Evolutionary conservation across 2,329 filamentous ascomycete species (phyloP).

Genomic region (Claviceps sp.): DNA sequence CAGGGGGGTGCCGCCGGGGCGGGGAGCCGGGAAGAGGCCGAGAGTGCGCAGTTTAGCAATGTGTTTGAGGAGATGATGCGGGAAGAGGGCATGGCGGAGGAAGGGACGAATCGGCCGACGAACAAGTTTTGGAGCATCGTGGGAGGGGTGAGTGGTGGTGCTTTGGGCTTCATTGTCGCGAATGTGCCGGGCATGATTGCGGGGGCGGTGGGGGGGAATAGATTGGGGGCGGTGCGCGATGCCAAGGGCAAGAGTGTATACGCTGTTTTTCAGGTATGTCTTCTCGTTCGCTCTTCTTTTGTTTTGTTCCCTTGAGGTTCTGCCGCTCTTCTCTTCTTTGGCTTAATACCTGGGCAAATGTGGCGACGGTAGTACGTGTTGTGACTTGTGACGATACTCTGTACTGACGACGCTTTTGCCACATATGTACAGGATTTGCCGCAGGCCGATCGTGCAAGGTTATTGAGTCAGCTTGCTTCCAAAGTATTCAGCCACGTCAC

Average conservation of each 20-base stretch:
- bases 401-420: not conserved
- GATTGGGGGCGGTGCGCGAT: conserved; percentile 81
- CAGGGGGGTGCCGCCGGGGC: conserved; percentile 8
- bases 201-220: conserved; percentile 83
- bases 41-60: conserved; percentile 74
- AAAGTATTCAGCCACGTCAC: conserved; percentile 77
- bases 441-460: conserved; percentile 62
- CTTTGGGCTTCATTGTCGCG: conserved; percentile 87
- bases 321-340: not conserved
- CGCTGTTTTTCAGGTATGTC: conserved; percentile 56
- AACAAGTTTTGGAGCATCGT: conserved; percentile 76
- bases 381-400: not conserved
- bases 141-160: conserved; percentile 75
- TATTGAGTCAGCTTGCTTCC: conserved; percentile 72
- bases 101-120: conserved; percentile 44
- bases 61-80: conserved; percentile 84
- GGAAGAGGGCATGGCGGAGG: conserved; percentile 71
- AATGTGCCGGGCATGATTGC: conserved; percentile 84
- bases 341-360: not conserved
- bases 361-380: too few species aligned
- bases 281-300: not conserved
- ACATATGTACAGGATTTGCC: conserved; percentile 55
- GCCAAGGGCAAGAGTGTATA: conserved; percentile 92
- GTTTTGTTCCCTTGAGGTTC: too few species aligned
- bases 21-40: conserved; percentile 38